phyloP scores from a whole-genome alignment of 768 basidiomycete species.

The Boletus rufocinnamomeus region DNA sequence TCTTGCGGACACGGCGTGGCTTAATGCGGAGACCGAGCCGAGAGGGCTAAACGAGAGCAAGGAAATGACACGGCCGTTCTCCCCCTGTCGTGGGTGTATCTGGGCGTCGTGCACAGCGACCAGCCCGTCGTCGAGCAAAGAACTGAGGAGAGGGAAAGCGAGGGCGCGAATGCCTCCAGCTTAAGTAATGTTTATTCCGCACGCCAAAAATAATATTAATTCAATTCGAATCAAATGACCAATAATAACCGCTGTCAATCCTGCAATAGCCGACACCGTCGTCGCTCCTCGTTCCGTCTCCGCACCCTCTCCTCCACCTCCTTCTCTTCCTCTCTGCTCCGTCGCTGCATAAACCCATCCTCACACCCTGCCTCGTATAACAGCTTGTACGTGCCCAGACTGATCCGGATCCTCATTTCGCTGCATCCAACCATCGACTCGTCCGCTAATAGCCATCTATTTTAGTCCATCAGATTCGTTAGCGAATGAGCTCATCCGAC shows the following conservation, averaged over 20 bases:
- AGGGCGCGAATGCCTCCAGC: constrained; percentile 16
- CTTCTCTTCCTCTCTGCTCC: constrained; percentile 37
- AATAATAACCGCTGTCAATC: constrained; percentile 14
- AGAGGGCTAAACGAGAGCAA: neutral
- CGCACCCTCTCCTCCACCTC: constrained; percentile 42
- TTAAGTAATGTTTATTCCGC: constrained; percentile 27
- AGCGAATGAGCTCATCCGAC: constrained; percentile 11
- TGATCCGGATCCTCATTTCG: constrained; percentile 51
- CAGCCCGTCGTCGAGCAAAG: constrained; percentile 12
- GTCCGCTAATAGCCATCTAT: constrained; percentile 51
- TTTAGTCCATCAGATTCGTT: constrained; percentile 42
- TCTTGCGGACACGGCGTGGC: constrained; percentile 38
- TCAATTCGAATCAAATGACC: neutral
- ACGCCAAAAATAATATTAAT: constrained; percentile 21
- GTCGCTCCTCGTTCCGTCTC: constrained; percentile 57
- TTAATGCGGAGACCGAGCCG: constrained; percentile 25
- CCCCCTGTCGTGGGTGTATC: neutral
- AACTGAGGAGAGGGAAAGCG: constrained; percentile 2
- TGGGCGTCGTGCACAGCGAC: constrained; percentile 4
- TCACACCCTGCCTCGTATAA: constrained; percentile 69
- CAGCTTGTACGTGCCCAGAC: constrained; percentile 63
- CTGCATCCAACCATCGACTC: constrained; percentile 26
- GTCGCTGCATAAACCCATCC: constrained; percentile 48
- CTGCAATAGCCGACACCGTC: constrained; percentile 42
- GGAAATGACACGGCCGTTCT: neutral